phyloP scores from a whole-genome alignment of 164 flowering plant species.

The Aristolochia fimbriata region DNA sequence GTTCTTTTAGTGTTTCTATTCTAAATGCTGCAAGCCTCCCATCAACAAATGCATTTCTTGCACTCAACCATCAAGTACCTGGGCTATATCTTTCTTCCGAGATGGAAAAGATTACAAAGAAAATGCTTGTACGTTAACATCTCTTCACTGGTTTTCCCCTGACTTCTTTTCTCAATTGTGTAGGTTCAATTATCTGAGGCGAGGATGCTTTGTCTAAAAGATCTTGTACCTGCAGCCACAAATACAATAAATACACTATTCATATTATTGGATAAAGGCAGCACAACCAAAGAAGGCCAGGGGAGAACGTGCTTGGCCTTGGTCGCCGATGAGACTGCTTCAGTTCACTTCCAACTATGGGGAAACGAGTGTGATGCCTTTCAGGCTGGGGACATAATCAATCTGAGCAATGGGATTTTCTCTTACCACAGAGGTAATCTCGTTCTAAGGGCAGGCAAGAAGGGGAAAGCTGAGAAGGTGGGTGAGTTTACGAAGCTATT shows the following conservation, averaged over 20 bases:
- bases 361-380: constrained; percentile 71
- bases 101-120: not conserved
- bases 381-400: constrained; percentile 54
- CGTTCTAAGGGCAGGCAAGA: constrained; percentile 65
- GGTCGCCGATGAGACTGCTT: constrained; percentile 79
- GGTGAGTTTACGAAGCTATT: constrained; percentile 64
- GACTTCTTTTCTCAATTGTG: not conserved
- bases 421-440: constrained; percentile 39
- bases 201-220: constrained; percentile 32
- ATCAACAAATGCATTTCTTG: no score
- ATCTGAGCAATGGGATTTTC: constrained; percentile 51
- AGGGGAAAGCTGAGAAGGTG: constrained; percentile 56
- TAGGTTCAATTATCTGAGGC: constrained; percentile 7
- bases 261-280: constrained; percentile 62
- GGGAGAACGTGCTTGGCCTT: constrained; percentile 56
- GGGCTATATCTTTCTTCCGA: no score
- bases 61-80: no score
- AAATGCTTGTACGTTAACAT: not conserved
- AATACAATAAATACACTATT: constrained; percentile 58
- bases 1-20: no score
- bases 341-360: constrained; percentile 80
- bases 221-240: constrained; percentile 60
- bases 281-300: constrained; percentile 21
- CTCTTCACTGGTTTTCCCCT: not conserved
- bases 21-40: no score